Evolutionary conservation across 495 filamentous ascomycete species (phyloP).

Genomic region (Neurospora africana): DNA sequence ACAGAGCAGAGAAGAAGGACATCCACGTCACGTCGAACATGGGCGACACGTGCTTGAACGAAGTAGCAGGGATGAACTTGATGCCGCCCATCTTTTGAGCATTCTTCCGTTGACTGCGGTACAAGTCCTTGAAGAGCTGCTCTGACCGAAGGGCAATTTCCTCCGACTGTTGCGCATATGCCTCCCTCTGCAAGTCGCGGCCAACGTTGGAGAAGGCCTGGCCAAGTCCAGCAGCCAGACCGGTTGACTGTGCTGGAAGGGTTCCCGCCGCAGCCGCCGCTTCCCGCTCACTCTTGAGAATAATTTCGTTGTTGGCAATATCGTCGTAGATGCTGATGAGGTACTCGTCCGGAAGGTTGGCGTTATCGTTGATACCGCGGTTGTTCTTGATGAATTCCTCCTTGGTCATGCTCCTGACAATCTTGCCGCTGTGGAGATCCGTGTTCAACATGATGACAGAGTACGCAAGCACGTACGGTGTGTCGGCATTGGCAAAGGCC

Average conservation of each 20-base stretch:
- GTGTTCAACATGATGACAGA: constrained; percentile 97
- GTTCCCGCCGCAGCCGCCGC: constrained; percentile 64
- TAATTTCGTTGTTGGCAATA: constrained; percentile 84
- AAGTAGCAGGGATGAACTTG: constrained; percentile 84
- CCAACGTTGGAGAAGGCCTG: constrained; percentile 85
- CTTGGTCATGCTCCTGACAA: constrained; percentile 82
- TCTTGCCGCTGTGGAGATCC: constrained; percentile 81
- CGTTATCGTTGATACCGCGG: constrained; percentile 92
- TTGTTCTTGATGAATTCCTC: constrained; percentile 99
- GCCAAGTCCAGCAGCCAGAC: constrained; percentile 75
- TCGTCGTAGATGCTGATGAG: constrained; percentile 83
- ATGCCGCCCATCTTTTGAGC: constrained; percentile 51
- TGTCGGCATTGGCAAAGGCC: constrained; percentile 96
- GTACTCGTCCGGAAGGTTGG: constrained; percentile 89
- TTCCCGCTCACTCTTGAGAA: constrained; percentile 83
- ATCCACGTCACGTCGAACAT: constrained; percentile 99
- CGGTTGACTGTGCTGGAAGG: constrained; percentile 47
- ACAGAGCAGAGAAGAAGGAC: constrained; percentile 91
- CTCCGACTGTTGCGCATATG: constrained; percentile 86
- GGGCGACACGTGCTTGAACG: constrained; percentile 85
- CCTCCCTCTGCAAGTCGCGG: constrained; percentile 84
- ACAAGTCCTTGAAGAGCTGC: constrained; percentile 82
- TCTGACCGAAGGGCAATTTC: constrained; percentile 60
- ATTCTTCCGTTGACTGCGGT: constrained; percentile 72
- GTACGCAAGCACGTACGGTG: constrained; percentile 90